A percentile compares a stretch with the other conserved stretches of the same genome.
Conservation (phyloP, 139 green algal species). For the Coccomyxa sp. region DNA sequence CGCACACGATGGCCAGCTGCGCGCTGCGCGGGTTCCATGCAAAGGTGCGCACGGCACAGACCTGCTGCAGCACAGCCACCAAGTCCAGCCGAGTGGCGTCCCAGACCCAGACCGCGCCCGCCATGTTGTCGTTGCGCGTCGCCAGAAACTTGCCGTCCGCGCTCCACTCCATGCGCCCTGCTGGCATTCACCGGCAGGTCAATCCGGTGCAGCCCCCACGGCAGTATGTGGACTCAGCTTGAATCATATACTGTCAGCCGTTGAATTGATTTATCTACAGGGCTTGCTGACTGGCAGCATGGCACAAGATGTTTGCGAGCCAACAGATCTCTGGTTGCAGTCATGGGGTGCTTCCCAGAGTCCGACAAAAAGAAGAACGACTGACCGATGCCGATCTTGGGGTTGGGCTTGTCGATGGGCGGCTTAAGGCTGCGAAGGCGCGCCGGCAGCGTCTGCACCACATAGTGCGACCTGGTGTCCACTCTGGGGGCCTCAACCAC, state of each 20-base stretch:
- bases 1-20: slow-evolving; percentile 48
- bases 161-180: slow-evolving; percentile 58
- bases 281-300: too few species aligned
- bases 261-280: too few species aligned
- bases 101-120: slow-evolving; percentile 75
- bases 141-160: slow-evolving; percentile 60
- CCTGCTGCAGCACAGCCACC: slow-evolving; percentile 62
- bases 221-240: too few species aligned
- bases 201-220: too few species aligned
- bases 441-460: slow-evolving; percentile 35
- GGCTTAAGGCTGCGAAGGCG: too few species aligned
- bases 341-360: too few species aligned
- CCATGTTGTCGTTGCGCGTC: slow-evolving; percentile 72
- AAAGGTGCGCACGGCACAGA: slow-evolving; percentile 30
- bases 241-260: too few species aligned
- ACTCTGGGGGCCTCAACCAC: too few species aligned
- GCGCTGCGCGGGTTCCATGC: slow-evolving; percentile 49
- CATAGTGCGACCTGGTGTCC: slow-evolving; percentile 41
- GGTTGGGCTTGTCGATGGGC: slow-evolving; percentile 50
- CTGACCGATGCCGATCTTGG: slow-evolving; percentile 62
- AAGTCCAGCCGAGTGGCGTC: slow-evolving; percentile 56
- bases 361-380: too few species aligned
- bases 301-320: too few species aligned
- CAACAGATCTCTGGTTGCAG: too few species aligned
- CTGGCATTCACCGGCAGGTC: not conserved